Base-by-base conservation (phyloP, 2,329 filamentous ascomycete genomes). In the Alternaria arborescens region DNA sequence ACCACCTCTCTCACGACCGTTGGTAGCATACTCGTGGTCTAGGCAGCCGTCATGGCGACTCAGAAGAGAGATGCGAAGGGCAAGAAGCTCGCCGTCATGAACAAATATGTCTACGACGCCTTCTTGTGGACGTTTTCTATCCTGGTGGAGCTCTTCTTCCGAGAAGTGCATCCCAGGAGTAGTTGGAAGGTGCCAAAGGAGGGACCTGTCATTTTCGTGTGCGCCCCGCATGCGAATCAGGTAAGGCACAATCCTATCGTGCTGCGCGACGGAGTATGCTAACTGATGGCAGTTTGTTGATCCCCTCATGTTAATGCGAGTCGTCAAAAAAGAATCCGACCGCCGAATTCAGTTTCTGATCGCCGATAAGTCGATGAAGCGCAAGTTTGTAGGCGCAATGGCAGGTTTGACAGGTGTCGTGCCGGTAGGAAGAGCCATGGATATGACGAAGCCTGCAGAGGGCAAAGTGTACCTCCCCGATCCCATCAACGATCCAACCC, bases 101-200 rank as follows among this genome's bases (percentile, higher is more conserved):
- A 87, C 71, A 85, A 87, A 69, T 91, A 87, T 84, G 89, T 90
- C 67, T 94, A 94, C 78, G 91, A 94, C 81, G 84, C 89, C 60
- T 91, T 93, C 73, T 84, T 94, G 32, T 93, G 91, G 85, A 85
- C 85, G 50, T 90, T 93, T 76, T 91, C 90, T 42, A 87, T 98
- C 66, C 85, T 98, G 53, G 89, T 96, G 67, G 95, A 99, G 80
- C 88, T 97, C 69, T 99, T 99, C 87, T 99, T 99, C 84, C 90
- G 95, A 70, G 95, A 99, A 81, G 93, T 99, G 16, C 94, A 98
- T 77, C 95, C 95, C 12, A 88, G 95, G 67, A 93, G 93, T 69
- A 92, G 94, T 65, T 99, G 95, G 93, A 94, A 94, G 79, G 91
- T 99, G 44, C 95, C 95, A 44, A 89, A 91, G 72, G 87, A 88